A percentile compares a stretch with the other conserved stretches of the same genome.
Evolutionary conservation across 2,329 filamentous ascomycete genomes (phyloP).

Genomic region (Epicoccum nigrum): DNA sequence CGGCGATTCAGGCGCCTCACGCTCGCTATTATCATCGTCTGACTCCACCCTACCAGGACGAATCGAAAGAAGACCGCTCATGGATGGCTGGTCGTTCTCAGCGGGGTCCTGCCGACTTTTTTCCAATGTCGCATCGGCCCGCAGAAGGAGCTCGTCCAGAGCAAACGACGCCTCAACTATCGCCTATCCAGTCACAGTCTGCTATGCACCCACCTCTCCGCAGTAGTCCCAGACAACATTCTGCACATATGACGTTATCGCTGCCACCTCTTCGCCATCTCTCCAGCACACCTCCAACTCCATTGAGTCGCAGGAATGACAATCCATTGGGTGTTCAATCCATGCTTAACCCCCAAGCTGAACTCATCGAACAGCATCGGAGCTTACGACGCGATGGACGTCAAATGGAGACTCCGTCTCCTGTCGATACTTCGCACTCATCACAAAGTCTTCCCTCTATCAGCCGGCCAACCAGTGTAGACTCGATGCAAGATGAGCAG

Average conservation of each 20-base stretch:
- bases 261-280: conserved; percentile 45
- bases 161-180: conserved; percentile 37
- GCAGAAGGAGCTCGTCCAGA: conserved; percentile 31
- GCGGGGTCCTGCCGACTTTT: conserved; percentile 41
- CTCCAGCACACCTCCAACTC: conserved; percentile 44
- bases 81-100: conserved; percentile 41
- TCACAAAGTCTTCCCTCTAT: conserved; percentile 42
- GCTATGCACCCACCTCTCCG: conserved; percentile 36
- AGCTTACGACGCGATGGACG: conserved; percentile 50
- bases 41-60: conserved; percentile 42
- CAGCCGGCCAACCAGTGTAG: conserved; percentile 44
- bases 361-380: conserved; percentile 39
- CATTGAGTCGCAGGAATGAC: conserved; percentile 36
- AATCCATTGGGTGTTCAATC: conserved; percentile 52
- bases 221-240: conserved; percentile 27
- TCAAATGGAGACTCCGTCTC: conserved; percentile 52
- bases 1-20: conserved; percentile 42
- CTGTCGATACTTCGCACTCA: conserved; percentile 45
- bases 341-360: conserved; percentile 54
- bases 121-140: conserved; percentile 37
- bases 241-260: conserved; percentile 29
- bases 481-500: conserved; percentile 37
- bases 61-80: conserved; percentile 42
- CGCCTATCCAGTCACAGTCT: conserved; percentile 32
- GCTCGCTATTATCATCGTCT: conserved; percentile 42